A percentile compares a stretch with the other conserved stretches of the same genome.
phyloP scores from a whole-genome alignment of 2,329 filamentous ascomycete species.

The Ophiostoma sp. region DNA sequence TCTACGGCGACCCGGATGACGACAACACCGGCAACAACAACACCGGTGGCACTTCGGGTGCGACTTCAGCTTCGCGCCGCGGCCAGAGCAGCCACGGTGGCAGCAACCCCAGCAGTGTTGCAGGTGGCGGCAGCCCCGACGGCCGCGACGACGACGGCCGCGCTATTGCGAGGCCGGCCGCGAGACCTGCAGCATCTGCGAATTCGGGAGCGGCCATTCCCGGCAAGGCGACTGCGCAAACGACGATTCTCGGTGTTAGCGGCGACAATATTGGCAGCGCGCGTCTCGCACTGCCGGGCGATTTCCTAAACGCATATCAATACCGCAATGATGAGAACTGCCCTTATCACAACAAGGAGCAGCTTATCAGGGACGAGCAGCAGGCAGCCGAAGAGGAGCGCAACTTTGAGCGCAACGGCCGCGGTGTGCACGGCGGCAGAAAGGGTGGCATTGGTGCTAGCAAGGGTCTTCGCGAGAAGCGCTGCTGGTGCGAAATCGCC shows the following conservation, averaged over 20 bases:
- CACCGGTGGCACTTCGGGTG: slow-evolving; percentile 7
- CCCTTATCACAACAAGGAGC: slow-evolving; percentile 23
- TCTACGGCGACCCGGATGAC: slow-evolving; percentile 19
- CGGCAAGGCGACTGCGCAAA: slow-evolving; percentile 3
- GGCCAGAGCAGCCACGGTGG: slow-evolving; percentile 18
- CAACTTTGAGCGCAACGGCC: slow-evolving; percentile 1
- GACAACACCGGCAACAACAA: slow-evolving; percentile 11
- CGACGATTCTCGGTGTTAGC: slow-evolving; percentile 22
- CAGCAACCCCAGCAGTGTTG: slow-evolving; percentile 19
- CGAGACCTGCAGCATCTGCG: not conserved
- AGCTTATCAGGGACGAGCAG: slow-evolving; percentile 20
- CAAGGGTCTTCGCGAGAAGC: slow-evolving; percentile 24
- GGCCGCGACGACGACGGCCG: slow-evolving; percentile 16
- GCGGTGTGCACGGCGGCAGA: slow-evolving; percentile 9
- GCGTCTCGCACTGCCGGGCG: slow-evolving; percentile 43
- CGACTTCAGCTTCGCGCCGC: slow-evolving; percentile 15
- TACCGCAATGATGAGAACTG: slow-evolving; percentile 31
- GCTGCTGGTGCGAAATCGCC: slow-evolving; percentile 35
- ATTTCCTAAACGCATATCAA: slow-evolving; percentile 40
- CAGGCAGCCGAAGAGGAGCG: slow-evolving; percentile 14
- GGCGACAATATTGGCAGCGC: slow-evolving; percentile 26
- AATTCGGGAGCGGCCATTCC: not conserved
- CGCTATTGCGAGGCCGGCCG: not conserved
- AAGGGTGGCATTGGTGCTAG: slow-evolving; percentile 9
- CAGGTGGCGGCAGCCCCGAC: slow-evolving; percentile 11